These are phyloP conservation scores for Pseudogymnoascus sp. DNA, from an alignment of 2,329 filamentous ascomycete genomes.

Conservation along the genomic window DNA sequence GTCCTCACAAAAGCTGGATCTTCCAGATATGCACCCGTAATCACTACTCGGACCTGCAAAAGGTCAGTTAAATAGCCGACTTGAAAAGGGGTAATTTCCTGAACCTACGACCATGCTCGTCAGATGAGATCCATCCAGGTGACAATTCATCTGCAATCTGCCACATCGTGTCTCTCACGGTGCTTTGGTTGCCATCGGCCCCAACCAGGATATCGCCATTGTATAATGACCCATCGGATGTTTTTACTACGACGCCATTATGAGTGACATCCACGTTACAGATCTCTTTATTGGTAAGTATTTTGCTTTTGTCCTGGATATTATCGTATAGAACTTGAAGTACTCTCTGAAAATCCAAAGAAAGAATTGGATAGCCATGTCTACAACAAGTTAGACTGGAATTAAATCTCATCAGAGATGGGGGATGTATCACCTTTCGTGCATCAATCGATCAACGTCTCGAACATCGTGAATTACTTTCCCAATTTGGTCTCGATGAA, in stretches of 20 bases:
- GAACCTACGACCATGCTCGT: constrained; percentile 15
- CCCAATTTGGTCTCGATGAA: background rate
- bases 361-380: constrained; percentile 28
- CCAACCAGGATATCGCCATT: constrained; percentile 33
- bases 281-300: constrained; percentile 28
- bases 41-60: background rate
- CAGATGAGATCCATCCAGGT: constrained; percentile 21
- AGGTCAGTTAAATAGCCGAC: background rate
- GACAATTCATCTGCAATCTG: constrained; percentile 20
- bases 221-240: constrained; percentile 26
- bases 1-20: constrained; percentile 10
- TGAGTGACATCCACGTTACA: constrained; percentile 21
- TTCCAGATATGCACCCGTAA: constrained; percentile 12
- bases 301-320: constrained; percentile 29
- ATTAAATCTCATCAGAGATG: background rate
- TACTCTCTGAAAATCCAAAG: constrained; percentile 33
- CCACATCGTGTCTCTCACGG: constrained; percentile 29
- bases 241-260: constrained; percentile 27
- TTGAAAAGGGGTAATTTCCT: constrained; percentile 19
- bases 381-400: background rate
- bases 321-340: constrained; percentile 31
- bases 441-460: background rate
- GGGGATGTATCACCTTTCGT: background rate
- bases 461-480: background rate
- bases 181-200: constrained; percentile 36